Evolutionary conservation across 129 eudicot species (phyloP).

Genomic region (Deinandra increscens): DNA sequence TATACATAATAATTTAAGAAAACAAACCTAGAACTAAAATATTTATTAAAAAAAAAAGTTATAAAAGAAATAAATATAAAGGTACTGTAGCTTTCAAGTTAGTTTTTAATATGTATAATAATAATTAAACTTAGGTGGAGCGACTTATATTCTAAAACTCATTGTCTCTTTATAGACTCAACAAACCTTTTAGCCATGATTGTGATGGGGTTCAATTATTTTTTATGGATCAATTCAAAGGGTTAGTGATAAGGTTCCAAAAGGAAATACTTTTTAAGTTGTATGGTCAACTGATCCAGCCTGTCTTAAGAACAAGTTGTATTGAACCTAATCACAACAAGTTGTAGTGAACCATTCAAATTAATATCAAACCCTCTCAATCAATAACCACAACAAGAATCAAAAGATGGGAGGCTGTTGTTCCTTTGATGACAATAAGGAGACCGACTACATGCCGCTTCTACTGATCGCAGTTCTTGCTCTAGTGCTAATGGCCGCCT

Average conservation of each 20-base stretch:
- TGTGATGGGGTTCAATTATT: no score
- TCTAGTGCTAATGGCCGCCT: conserved; percentile 20
- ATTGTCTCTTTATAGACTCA: no score
- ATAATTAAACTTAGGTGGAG: no score
- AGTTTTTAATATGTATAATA: no score
- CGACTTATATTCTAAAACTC: no score
- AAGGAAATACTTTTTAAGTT: neutral
- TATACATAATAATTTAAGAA: no score
- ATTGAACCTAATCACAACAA: neutral
- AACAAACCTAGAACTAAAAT: no score
- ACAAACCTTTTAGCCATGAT: no score
- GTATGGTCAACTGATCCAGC: neutral
- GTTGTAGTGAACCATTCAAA: neutral
- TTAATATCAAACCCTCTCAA: neutral
- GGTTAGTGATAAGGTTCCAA: neutral
- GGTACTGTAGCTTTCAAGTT: no score
- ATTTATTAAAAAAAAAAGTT: no score
- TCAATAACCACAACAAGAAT: neutral
- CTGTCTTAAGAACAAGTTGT: neutral
- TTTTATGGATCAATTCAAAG: neutral
- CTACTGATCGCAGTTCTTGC: conserved; percentile 10
- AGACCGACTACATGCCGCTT: conserved; percentile 13
- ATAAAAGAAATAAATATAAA: no score
- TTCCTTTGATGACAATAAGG: conserved; percentile 23
- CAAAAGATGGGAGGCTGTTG: conserved; percentile 29